A percentile compares a stretch with the other conserved stretches of the same genome.
These are phyloP conservation scores for Massariosphaeria phaeospora DNA, from an alignment of 495 filamentous ascomycete species.

Conservation along the genomic window DNA sequence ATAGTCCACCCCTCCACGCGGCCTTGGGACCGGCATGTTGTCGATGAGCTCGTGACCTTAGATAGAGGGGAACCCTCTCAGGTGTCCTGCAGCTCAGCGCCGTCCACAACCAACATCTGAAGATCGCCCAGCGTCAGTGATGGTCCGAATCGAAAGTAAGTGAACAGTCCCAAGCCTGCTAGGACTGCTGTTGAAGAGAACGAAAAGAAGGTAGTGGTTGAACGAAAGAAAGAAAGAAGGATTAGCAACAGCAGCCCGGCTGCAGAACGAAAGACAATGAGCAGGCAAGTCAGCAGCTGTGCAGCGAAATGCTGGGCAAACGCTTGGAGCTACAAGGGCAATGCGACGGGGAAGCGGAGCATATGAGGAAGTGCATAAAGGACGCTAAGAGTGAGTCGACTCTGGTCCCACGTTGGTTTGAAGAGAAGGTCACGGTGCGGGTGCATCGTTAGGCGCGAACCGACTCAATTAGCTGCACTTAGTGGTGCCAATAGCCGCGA, in stretches of 20 bases:
- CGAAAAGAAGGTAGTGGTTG: conserved; percentile 1
- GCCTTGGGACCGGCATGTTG: conserved; percentile 27
- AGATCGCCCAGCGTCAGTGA: conserved; percentile 5
- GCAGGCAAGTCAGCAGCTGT: conserved; percentile 20
- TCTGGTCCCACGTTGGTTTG: conserved; percentile 30
- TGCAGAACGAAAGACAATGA: conserved; percentile 25
- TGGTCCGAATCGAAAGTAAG: conserved; percentile 5
- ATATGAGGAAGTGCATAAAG: conserved; percentile 33
- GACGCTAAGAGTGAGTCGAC: conserved; percentile 28
- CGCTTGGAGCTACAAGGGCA: conserved; percentile 24
- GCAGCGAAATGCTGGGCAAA: conserved; percentile 29
- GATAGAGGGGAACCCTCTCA: conserved; percentile 22
- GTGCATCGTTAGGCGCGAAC: neutral
- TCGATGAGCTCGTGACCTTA: conserved; percentile 1
- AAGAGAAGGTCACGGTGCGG: conserved; percentile 14
- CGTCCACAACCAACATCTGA: conserved; percentile 31
- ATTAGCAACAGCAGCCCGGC: conserved; percentile 35
- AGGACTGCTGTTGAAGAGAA: conserved; percentile 23
- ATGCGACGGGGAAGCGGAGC: conserved; percentile 23
- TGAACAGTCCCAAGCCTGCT: conserved; percentile 28
- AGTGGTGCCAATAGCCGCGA: neutral
- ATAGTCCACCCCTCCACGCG: conserved; percentile 21
- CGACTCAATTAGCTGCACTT: conserved; percentile 14
- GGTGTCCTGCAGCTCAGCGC: conserved; percentile 24
- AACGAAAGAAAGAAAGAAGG: conserved; percentile 22